Conservation (phyloP, 495 filamentous ascomycete genomes). For the Amniculicola lignicola region DNA sequence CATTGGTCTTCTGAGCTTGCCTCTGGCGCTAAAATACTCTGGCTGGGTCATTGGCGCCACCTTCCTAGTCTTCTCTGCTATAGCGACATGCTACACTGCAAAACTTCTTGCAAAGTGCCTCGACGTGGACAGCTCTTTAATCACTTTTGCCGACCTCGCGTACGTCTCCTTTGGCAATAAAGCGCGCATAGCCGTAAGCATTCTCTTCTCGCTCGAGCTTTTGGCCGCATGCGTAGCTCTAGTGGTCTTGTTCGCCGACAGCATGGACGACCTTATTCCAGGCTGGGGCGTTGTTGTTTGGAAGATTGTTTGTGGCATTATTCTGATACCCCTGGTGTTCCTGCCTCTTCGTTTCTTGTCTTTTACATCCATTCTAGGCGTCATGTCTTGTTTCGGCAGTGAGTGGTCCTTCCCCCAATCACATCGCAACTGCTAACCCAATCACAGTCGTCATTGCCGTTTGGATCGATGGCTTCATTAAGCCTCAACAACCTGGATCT, state of each 20-base stretch:
- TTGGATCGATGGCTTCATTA: constrained; percentile 80
- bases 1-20: constrained; percentile 82
- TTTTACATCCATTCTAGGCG: constrained; percentile 86
- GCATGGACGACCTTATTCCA: constrained; percentile 74
- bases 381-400: constrained; percentile 83
- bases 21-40: constrained; percentile 82
- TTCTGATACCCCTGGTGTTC: constrained; percentile 82
- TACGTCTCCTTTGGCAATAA: constrained; percentile 86
- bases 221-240: constrained; percentile 86
- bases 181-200: constrained; percentile 73
- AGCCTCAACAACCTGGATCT: constrained; percentile 75
- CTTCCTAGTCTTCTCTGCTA: constrained; percentile 69
- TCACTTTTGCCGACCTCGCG: constrained; percentile 91
- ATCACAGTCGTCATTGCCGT: constrained; percentile 71
- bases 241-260: constrained; percentile 91
- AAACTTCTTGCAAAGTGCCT: constrained; percentile 83
- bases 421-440: constrained; percentile 20
- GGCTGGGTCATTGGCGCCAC: constrained; percentile 84
- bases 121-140: constrained; percentile 73
- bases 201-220: constrained; percentile 86
- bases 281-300: constrained; percentile 67
- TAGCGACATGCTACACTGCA: constrained; percentile 81
- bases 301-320: constrained; percentile 81
- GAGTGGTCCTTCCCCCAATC: constrained; percentile 43
- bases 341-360: constrained; percentile 79